Percentiles rank a stretch among this genome's conserved stretches.
Conservation (phyloP, 2,329 filamentous ascomycete species). For the Colletotrichum cuscutae region DNA sequence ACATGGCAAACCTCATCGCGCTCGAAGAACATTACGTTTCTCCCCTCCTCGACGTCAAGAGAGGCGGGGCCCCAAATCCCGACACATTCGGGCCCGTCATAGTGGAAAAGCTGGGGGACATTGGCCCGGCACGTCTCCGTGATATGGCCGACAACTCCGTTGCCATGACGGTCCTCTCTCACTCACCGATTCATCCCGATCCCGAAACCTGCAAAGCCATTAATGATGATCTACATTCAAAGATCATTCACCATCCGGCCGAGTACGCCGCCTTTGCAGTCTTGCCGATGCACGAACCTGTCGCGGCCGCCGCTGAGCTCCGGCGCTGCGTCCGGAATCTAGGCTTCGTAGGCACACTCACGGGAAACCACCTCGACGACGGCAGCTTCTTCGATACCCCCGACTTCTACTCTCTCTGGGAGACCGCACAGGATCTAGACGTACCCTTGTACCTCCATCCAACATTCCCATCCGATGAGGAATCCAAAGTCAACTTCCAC, state of each 20-base stretch:
- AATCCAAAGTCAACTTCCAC: slow-evolving; percentile 15
- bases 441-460: slow-evolving; percentile 65
- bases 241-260: slow-evolving; percentile 43
- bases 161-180: slow-evolving; percentile 14
- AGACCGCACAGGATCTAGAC: slow-evolving; percentile 53
- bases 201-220: not conserved
- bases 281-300: slow-evolving; percentile 36
- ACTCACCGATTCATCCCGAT: not conserved
- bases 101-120: slow-evolving; percentile 7
- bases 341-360: slow-evolving; percentile 45
- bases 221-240: slow-evolving; percentile 17
- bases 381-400: slow-evolving; percentile 44
- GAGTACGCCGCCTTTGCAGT: slow-evolving; percentile 37
- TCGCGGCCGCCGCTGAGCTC: slow-evolving; percentile 42
- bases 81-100: not conserved
- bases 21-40: slow-evolving; percentile 27
- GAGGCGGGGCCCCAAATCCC: not conserved
- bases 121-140: not conserved
- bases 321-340: slow-evolving; percentile 42
- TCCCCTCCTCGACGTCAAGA: not conserved
- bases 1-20: not conserved
- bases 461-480: slow-evolving; percentile 35
- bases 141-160: slow-evolving; percentile 15
- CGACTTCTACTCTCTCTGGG: slow-evolving; percentile 43
- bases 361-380: slow-evolving; percentile 37